Conservation (phyloP, 805 yeast genomes). For the Hanseniaspora lachancei region DNA sequence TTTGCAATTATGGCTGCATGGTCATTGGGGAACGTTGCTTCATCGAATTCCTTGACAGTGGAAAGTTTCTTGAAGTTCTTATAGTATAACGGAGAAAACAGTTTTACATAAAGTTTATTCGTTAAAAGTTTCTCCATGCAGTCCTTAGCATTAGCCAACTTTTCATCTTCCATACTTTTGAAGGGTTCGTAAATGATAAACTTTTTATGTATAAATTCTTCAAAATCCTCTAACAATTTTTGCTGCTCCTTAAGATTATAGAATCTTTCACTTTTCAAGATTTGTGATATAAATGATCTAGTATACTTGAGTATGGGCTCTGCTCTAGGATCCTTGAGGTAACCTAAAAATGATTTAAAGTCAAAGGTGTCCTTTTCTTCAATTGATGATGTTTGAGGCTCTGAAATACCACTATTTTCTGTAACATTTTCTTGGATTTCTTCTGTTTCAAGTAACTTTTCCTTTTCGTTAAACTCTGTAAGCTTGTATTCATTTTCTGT, state of each 20-base stretch:
- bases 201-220: slow-evolving; percentile 52
- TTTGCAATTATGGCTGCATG: slow-evolving; percentile 51
- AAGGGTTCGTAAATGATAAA: slow-evolving; percentile 60
- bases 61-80: slow-evolving; percentile 19
- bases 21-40: slow-evolving; percentile 34
- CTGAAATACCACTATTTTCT: neutral
- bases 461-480: neutral
- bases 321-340: slow-evolving; percentile 60
- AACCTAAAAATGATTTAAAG: slow-evolving; percentile 65
- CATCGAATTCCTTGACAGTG: slow-evolving; percentile 26
- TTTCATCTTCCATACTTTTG: slow-evolving; percentile 44
- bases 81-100: slow-evolving; percentile 56
- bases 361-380: slow-evolving; percentile 39
- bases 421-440: neutral
- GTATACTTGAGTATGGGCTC: slow-evolving; percentile 82
- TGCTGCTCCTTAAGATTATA: slow-evolving; percentile 71
- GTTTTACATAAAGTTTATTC: slow-evolving; percentile 66
- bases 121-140: slow-evolving; percentile 87
- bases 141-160: slow-evolving; percentile 62
- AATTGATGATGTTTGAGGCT: neutral
- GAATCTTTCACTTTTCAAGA: slow-evolving; percentile 38
- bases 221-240: slow-evolving; percentile 66
- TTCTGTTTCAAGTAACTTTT: neutral
- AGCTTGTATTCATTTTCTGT: neutral
- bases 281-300: slow-evolving; percentile 69